A percentile compares a stretch with the other conserved stretches of the same genome.
Conservation (phyloP, 805 yeast species). For the Candida golubevii region DNA sequence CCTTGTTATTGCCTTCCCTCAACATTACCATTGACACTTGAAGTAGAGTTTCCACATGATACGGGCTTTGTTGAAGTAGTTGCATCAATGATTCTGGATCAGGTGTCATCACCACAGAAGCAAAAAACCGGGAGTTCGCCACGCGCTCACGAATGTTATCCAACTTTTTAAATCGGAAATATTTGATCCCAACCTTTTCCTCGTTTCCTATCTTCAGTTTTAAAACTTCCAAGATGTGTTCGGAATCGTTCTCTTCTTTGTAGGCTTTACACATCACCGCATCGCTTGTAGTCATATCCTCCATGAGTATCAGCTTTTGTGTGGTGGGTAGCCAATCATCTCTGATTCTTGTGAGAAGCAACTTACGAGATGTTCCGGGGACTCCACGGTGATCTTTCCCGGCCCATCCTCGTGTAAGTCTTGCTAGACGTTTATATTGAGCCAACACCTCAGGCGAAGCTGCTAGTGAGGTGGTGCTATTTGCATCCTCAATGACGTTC, state of each 20-base stretch:
- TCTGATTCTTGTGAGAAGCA: conserved; percentile 64
- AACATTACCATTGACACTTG: conserved; percentile 72
- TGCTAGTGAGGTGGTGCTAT: conserved; percentile 65
- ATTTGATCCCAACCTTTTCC: conserved; percentile 43
- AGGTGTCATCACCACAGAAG: conserved; percentile 66
- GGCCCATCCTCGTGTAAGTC: conserved; percentile 76
- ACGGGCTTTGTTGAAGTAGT: conserved; percentile 58
- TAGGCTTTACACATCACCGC: conserved; percentile 31
- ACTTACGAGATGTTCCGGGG: conserved; percentile 70
- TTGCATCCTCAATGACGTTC: conserved; percentile 70
- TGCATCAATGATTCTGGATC: conserved; percentile 70
- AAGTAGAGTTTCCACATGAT: conserved; percentile 71
- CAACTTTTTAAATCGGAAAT: conserved; percentile 51
- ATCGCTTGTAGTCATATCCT: conserved; percentile 42
- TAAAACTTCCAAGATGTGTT: conserved; percentile 23
- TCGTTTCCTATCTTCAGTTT: conserved; percentile 30
- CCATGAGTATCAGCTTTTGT: conserved; percentile 58
- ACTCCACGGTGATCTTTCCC: conserved; percentile 69
- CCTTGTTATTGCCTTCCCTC: conserved; percentile 68
- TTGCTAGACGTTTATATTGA: conserved; percentile 55
- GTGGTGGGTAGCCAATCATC: conserved; percentile 79
- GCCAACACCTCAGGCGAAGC: conserved; percentile 64
- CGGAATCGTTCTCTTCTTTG: conserved; percentile 36
- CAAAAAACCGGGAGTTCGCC: conserved; percentile 50
- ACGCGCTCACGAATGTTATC: conserved; percentile 28